phyloP scores from a whole-genome alignment of 1,284 basidiomycete genomes.

The Apiotrichum veenhuisii region DNA sequence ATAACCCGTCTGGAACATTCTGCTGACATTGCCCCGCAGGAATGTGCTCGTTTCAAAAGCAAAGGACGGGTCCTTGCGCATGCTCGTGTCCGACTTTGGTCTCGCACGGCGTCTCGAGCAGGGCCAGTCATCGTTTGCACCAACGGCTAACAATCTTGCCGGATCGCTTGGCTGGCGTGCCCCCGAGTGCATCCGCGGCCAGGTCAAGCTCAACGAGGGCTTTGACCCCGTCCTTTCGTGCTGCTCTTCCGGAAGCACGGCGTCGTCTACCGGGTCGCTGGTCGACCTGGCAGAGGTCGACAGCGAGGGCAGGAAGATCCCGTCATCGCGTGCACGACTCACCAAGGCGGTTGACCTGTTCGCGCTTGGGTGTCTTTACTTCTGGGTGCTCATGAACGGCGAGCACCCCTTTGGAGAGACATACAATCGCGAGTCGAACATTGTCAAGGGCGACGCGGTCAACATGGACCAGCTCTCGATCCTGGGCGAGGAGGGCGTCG shows the following conservation, averaged over 20 bases:
- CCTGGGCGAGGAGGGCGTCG: constrained; percentile 85
- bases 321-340: constrained; percentile 52
- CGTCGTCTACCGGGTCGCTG: constrained; percentile 30
- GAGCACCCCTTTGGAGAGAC: constrained; percentile 86
- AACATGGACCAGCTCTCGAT: constrained; percentile 65
- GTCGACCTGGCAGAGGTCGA: constrained; percentile 13
- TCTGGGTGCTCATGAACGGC: constrained; percentile 81
- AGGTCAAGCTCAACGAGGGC: constrained; percentile 80
- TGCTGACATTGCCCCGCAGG: constrained; percentile 23
- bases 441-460: constrained; percentile 69
- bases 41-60: constrained; percentile 87
- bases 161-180: constrained; percentile 93
- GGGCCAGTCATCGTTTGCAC: constrained; percentile 89
- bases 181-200: constrained; percentile 84
- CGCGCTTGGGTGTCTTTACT: constrained; percentile 86
- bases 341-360: constrained; percentile 94
- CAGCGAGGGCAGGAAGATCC: constrained; percentile 18
- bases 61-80: constrained; percentile 64
- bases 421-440: constrained; percentile 88
- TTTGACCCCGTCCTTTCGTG: constrained; percentile 60
- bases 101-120: constrained; percentile 86
- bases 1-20: background rate
- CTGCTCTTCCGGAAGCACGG: constrained; percentile 28
- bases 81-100: constrained; percentile 94
- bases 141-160: constrained; percentile 65